These are phyloP conservation scores for Lophium mytilinum DNA, from an alignment of 495 filamentous ascomycete species.

Conservation along the genomic window DNA sequence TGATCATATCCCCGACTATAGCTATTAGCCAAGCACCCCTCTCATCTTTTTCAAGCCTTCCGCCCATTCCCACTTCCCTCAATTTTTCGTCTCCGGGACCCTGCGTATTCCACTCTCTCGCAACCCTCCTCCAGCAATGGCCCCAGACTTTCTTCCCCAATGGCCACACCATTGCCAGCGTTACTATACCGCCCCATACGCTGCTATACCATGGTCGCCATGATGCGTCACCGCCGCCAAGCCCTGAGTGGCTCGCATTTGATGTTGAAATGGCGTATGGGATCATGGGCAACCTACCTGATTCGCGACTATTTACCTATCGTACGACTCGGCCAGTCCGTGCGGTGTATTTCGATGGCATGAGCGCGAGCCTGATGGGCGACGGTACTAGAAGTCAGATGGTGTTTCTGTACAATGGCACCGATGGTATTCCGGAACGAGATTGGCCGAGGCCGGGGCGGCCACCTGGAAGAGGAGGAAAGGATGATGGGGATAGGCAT, in stretches of 20 bases:
- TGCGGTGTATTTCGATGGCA: conserved; percentile 40
- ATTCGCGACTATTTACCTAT: conserved; percentile 38
- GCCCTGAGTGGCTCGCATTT: conserved; percentile 41
- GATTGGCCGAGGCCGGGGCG: conserved; percentile 1
- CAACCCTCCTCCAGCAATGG: conserved; percentile 37
- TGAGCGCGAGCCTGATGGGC: conserved; percentile 34
- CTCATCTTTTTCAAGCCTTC: not conserved
- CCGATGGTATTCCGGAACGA: conserved; percentile 23
- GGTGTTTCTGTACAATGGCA: conserved; percentile 37
- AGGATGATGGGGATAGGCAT: not conserved
- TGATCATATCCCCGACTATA: not conserved
- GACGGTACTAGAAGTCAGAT: conserved; percentile 37
- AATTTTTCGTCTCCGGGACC: conserved; percentile 36
- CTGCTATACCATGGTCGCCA: conserved; percentile 37
- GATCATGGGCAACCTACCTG: conserved; percentile 35
- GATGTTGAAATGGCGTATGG: conserved; percentile 41
- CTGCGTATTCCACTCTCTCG: conserved; percentile 36
- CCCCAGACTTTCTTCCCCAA: conserved; percentile 39
- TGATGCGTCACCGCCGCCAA: conserved; percentile 31
- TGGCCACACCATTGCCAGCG: conserved; percentile 37
- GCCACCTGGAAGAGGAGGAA: not conserved
- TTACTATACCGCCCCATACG: conserved; percentile 34
- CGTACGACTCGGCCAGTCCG: conserved; percentile 32
- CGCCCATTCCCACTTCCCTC: conserved; percentile 9
- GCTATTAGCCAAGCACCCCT: not conserved